phyloP scores from a whole-genome alignment of 2,329 filamentous ascomycete species.

The Rutstroemia sp. region DNA sequence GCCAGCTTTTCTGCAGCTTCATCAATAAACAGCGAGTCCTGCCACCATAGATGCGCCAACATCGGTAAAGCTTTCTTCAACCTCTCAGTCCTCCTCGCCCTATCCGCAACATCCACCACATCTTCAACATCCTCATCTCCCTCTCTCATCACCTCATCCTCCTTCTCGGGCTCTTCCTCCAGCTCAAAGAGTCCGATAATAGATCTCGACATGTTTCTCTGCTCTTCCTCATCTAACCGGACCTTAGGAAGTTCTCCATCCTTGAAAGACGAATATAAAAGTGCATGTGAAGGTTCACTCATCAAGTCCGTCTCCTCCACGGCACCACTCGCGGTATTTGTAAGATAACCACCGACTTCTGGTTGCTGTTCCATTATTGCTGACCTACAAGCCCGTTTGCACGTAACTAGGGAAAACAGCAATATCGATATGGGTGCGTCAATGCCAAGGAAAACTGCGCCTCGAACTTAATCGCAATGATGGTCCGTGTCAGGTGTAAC shows the following conservation, averaged over 20 bases:
- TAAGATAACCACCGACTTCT: neutral
- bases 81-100: conserved; percentile 21
- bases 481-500: neutral
- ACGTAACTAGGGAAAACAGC: neutral
- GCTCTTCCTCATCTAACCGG: conserved; percentile 10
- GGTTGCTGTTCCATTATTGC: neutral
- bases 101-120: conserved; percentile 25
- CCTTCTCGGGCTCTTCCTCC: conserved; percentile 11
- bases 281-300: neutral
- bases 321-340: neutral
- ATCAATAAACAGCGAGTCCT: conserved; percentile 37
- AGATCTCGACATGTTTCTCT: conserved; percentile 13
- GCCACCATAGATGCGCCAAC: conserved; percentile 34
- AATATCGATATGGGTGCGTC: neutral
- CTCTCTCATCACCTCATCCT: conserved; percentile 10
- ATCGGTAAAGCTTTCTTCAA: conserved; percentile 18
- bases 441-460: conserved; percentile 2
- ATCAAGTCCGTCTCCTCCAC: neutral
- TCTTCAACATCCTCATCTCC: conserved; percentile 19
- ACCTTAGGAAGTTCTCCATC: neutral
- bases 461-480: neutral
- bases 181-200: conserved; percentile 18
- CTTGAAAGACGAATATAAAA: neutral
- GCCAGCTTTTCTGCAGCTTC: conserved; percentile 44
- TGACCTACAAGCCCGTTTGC: neutral